phyloP scores from a whole-genome alignment of 129 eudicot species.

The Pulicaria dysenterica region DNA sequence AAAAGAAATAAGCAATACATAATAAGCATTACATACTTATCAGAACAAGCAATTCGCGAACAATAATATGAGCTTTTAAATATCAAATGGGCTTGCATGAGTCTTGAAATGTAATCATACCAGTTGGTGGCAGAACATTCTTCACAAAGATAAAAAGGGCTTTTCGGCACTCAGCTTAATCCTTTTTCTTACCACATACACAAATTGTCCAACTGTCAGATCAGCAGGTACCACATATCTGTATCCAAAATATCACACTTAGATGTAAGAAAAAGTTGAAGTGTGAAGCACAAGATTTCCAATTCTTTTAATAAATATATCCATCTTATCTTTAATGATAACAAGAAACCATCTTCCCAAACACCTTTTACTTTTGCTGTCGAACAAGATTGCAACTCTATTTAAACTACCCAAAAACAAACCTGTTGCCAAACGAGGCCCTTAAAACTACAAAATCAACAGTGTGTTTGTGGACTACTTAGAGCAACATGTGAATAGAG shows the following conservation, averaged over 20 bases:
- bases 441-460: not conserved
- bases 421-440: too few species aligned
- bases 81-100: not conserved
- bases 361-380: too few species aligned
- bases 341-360: too few species aligned
- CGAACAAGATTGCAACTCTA: too few species aligned
- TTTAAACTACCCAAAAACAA: too few species aligned
- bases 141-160: conserved; percentile 93
- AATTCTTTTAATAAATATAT: too few species aligned
- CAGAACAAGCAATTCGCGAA: not conserved
- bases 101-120: conserved; percentile 33
- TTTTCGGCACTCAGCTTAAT: conserved; percentile 97
- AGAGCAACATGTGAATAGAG: too few species aligned
- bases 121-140: conserved; percentile 92
- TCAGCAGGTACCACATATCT: conserved; percentile 98
- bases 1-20: conserved; percentile 10
- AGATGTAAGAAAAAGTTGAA: not conserved
- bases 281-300: too few species aligned
- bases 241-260: conserved; percentile 29
- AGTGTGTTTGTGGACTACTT: not conserved
- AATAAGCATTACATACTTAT: too few species aligned
- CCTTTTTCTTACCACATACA: conserved; percentile 92
- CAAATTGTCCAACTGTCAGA: conserved; percentile 93
- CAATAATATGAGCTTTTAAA: not conserved
- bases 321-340: too few species aligned